Evolutionary conservation across 2,329 filamentous ascomycete species (phyloP), one percentile per base, ranked within the genome.

Genomic region (Verticillium longisporum): DNA sequence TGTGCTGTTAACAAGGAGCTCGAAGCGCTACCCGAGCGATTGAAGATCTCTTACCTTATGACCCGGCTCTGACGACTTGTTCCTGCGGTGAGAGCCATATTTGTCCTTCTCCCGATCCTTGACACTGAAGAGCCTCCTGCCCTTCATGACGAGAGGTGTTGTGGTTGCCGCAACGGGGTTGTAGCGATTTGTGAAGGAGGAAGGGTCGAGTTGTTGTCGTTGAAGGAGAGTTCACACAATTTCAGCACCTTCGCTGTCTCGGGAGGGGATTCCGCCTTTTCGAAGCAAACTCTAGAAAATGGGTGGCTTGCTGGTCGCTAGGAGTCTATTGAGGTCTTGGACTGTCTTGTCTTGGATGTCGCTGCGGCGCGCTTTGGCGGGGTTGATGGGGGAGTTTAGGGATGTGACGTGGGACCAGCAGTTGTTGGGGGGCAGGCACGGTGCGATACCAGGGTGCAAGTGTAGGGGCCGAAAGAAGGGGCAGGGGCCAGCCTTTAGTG

Each of bases 61-160:
- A 9, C 45, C 45, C 18, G 45, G 45, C 60, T 86, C 82, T 21
- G 79, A 78, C 56, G 83, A 86, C 68, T 82, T 85, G 68, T 78
- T 80, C 62, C 83, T 80, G 61, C 77, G 78, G 66, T 85, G 81
- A 41, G 71, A 66, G 62, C 76, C 79, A 72, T 80, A 80, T 75
- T 84, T 91, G 69, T 91, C 89, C 66, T 88, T 84, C 69, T 91
- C 89, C 66, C 88, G 45, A 26, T 50, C 45, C 45, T 50, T 84
- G 67, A 88, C 80, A 73, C 85, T 90, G 63, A 90, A 84, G 72
- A 92, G 87, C 68, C 88, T 86, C 71, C 84, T 86, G 65, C 79
- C 74, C 74, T 83, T 85, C 79, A 85, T 84, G 70, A 66, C 79
- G 70, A 63, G 65, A 59, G 34, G 21, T 32, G 31, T 10, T 21